Conservation (phyloP, 257 asterid species). For the Salvia rosmarinus region DNA sequence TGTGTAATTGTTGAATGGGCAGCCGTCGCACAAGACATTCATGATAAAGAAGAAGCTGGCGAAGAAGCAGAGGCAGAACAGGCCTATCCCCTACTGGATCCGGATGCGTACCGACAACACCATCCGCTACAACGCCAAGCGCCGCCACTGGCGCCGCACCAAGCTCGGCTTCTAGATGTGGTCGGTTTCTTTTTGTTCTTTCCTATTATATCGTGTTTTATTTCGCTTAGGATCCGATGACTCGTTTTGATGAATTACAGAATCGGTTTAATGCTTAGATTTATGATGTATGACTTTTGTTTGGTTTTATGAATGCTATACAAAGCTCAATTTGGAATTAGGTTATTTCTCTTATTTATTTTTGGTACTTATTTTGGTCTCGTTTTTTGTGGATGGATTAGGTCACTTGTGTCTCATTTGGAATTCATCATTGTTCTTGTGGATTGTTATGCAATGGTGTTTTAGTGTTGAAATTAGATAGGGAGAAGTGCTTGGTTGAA, state of each 20-base stretch:
- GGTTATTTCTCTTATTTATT: neutral
- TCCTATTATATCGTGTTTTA: constrained; percentile 19
- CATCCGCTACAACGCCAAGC: constrained; percentile 92
- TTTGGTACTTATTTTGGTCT: neutral
- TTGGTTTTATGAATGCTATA: constrained; percentile 20
- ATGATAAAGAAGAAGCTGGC: constrained; percentile 87
- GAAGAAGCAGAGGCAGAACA: constrained; percentile 91
- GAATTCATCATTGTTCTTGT: too few species aligned
- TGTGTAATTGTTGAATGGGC: constrained; percentile 26
- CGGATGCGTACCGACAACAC: constrained; percentile 85
- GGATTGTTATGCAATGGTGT: neutral
- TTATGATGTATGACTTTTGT: constrained; percentile 13
- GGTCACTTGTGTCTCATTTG: neutral
- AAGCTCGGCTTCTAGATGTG: constrained; percentile 74
- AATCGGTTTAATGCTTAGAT: neutral
- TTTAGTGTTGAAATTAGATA: neutral
- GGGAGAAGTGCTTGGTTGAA: neutral
- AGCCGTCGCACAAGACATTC: constrained; percentile 89
- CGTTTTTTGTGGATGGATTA: too few species aligned
- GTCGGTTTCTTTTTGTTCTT: neutral
- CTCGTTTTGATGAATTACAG: neutral
- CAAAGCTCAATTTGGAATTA: constrained; percentile 9
- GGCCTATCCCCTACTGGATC: constrained; percentile 89
- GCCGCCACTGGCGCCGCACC: constrained; percentile 97
- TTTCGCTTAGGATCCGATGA: constrained; percentile 27